Evolutionary conservation across 2,329 filamentous ascomycete species (phyloP), one percentile per base, ranked within the genome.

Genomic region (Mycosphaerella sp.): DNA sequence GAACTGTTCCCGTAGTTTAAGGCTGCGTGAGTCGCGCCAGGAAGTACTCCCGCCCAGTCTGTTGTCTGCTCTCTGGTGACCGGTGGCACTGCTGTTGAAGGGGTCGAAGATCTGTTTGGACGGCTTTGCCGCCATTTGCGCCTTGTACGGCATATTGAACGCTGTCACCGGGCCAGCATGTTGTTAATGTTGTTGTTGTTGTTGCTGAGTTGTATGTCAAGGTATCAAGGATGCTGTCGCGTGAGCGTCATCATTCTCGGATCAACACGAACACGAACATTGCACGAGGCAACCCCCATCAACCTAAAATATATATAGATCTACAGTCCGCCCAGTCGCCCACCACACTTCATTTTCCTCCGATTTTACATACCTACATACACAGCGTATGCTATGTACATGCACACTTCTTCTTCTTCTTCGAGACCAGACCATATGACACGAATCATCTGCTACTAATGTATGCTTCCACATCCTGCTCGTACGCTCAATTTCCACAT

Each of bases 71-170:
- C 83, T 79, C 71, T 95, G 90, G 68, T 95, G 89, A 66, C 81
- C 84, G 65, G 83, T 89, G 71, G 95, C 90, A 58, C 89, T 92
- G 64, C 89, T 95, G 68, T 92, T 96, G 91, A 92, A 96, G 71
- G 95, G 85, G 47, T 66, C 64, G 57, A 66, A 66, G 42, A 66
- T 64, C 39, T 56, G 50, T 36, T 58, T 62, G 32, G 53, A 58
- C 2, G 64, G 63, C 48, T 66, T 66, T 23, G 64, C 64, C n/a
- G 62, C 64, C 31, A 48, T 36, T 1, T 60, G 59, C 17, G 61
- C 60, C 45, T 60, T 59, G 44, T 52, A 52, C n/a, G 59, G 60
- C 60, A 62, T 62, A 4, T 38, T 38, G 5, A 10, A 38, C 6
- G 12, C 34, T 38, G 34, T 38, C 34, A 38, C 34, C 34, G 10